Base-by-base conservation (phyloP, 441 rosid species). In the Gossypium lobatum region DNA sequence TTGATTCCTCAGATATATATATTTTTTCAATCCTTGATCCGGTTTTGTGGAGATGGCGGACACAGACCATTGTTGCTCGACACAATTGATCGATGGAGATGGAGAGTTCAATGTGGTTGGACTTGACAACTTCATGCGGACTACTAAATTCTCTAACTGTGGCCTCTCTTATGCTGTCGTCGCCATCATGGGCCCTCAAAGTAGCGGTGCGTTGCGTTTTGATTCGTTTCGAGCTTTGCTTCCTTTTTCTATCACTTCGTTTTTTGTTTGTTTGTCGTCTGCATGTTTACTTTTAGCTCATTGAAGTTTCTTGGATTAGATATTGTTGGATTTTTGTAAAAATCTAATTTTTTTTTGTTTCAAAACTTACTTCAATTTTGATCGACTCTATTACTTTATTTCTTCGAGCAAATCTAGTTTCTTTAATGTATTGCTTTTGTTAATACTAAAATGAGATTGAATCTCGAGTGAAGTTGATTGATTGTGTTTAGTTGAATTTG, bases 181-280 rank as follows among this genome's bases (percentile, higher is more conserved):
- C 58, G 93, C 98, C 10, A 83, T 92, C 90, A 89, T 94, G 97
- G 97, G 99, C 63, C 97, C 99, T 11, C 97, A 95, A 39, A 95
- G 98, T 77, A 95, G 99, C 66, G 97, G 97, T 95, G 81, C 60
- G 81, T 70, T 34, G 62, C 46, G 1, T 64, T 65, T 67, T 18
- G 20, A 25, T 59, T 25, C 34, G 3, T 42, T 28, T 53, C 14
- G 8, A 45, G 5, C 18, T 76, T 79, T 11, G 20, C 64, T 34
- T 45, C 3, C 10, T 4, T 39, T 8, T 42, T 31, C 9, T 39
- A 8, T 71, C 37, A 16, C 17, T 42, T 72, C 52, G 45, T 23
- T 23, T 31, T 31, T 65, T 42, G 17, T 45, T 72, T 16, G 46
- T 53, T 2, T 71, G 45, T 8, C 6, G 2, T 2, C 18, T 71